Base-by-base conservation (phyloP, 2,329 filamentous ascomycete genomes). In the Xylariaceae sp. region DNA sequence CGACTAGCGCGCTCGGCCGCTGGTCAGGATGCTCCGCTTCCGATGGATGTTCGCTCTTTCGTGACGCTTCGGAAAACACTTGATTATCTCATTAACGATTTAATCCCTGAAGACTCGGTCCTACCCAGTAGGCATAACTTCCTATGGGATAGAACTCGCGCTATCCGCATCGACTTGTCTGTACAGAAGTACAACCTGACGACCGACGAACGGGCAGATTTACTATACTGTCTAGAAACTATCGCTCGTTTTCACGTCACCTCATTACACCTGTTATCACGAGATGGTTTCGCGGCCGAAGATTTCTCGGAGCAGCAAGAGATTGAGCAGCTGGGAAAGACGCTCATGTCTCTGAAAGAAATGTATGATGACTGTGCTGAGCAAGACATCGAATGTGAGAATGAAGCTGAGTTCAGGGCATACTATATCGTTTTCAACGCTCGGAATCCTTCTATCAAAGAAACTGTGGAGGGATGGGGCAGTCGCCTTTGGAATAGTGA, bases 281-380 rank as follows among this genome's bases (percentile, higher is more conserved):
- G 79, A 57, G 76, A 79, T 15, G 83, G 79, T 8, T 78, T 82
- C 51, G 78, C 79, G 0, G 77, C 81, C 0, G 81, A 85, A 37
- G 82, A 83, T 58, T 88, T 87, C 66, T 83, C 83, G 3, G 82
- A 86, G 65, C 84, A 86, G 63, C 86, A 88, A 67, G 86, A 89
- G 70, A 76, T 85, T 23, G 86, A 88, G 69, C 86, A 88, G 68
- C 77, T 89, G 13, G 81, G 82, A 44, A 87, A 88, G 66, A 80
- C 85, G 0, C 74, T 89, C 3, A 76, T 88, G 11, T 88, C 86
- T 1, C 74, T 89, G 11, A 82, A 85, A 58, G 82, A 88, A 64
- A 77, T 85, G 1, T 89, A 89, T 67, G 84, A 88, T 63, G 83
- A 87, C 65, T 87, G 85, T 69, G 79, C 79, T 49, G 77, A 79